Evolutionary conservation across 257 asterid genomes (phyloP), one percentile per base, ranked within the genome.

Genomic region (Mitragyna speciosa): DNA sequence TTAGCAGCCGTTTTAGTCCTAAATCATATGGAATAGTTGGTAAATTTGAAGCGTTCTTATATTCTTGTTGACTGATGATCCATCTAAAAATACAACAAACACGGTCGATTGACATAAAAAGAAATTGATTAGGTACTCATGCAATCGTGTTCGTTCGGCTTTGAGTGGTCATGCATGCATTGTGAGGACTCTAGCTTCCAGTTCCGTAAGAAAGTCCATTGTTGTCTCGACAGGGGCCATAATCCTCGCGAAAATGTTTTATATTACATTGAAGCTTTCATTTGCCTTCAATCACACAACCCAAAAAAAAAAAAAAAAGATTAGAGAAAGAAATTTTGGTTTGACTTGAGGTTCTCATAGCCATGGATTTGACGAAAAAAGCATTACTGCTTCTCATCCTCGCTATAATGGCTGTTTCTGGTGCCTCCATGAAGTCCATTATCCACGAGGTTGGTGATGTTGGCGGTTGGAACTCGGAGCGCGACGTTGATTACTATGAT

Each of bases 401-500:
- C 33, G 33, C 81, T 2, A 7, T 82, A 49, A 48, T 77, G 77
- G 56, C 76, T 51, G 33, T 83, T 47, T 66, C 47, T 56, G 86
- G 83, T 19, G 5, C 76, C 11, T 73, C 84, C 47, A 52, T 80
- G 10, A 80, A 78, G 1, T 16, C n/a, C 8, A n/a, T 66, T 2
- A 85, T 85, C 26, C 86, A 87, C 89, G 79, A 83, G 81, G 86
- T 92, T 36, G 97, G 96, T 1, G 97, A 88, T 22, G 45, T 73
- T 1, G 84, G 72, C 12, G 95, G 94, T 1, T 92, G 96, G 97
- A 83, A 85, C 20, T 39, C 82, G 28, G 76, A 76, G 2, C 89
- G 89, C 41, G 82, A 89, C 59, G 69, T 85, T 36, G 89, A 92
- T 79, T 92, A 86, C 81, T 73, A 39, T 36, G 49, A 45, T 9